Conservation (phyloP, 2,329 filamentous ascomycete genomes). For the Fonsecaea erecta region DNA sequence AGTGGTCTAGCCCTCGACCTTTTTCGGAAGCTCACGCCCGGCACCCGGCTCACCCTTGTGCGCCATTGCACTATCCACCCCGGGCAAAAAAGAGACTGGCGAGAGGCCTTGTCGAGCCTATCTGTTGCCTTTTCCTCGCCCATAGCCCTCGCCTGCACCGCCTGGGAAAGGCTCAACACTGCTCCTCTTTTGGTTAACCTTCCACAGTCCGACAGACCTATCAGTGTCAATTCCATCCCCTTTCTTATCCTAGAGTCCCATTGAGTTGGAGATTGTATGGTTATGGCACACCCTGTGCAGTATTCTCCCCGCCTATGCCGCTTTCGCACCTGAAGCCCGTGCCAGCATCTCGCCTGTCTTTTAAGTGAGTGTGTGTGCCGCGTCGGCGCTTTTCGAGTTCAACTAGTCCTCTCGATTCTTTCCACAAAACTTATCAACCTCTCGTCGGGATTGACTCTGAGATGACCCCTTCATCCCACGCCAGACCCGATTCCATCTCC, state of each 20-base stretch:
- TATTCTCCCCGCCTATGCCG: constrained; percentile 17
- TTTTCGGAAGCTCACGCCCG: neutral
- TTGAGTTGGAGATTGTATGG: constrained; percentile 5
- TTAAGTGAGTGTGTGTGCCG: constrained; percentile 10
- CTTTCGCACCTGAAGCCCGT: constrained; percentile 10
- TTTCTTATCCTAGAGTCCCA: constrained; percentile 10
- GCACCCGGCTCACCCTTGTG: neutral
- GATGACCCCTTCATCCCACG: constrained; percentile 8
- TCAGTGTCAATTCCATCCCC: constrained; percentile 6
- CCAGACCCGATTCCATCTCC: neutral
- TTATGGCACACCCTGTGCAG: constrained; percentile 4
- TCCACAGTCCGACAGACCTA: neutral
- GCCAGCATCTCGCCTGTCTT: constrained; percentile 17
- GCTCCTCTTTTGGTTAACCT: constrained; percentile 5
- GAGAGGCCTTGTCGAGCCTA: neutral
- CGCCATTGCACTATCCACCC: neutral
- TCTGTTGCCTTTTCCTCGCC: neutral
- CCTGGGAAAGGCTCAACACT: neutral
- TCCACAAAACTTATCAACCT: constrained; percentile 4
- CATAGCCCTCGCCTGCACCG: neutral
- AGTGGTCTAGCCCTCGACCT: constrained; percentile 10
- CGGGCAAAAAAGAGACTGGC: constrained; percentile 1
- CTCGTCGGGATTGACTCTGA: constrained; percentile 1
- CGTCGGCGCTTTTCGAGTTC: constrained; percentile 5
- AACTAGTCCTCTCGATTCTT: constrained; percentile 5